Evolutionary conservation across 2,329 filamentous ascomycete genomes (phyloP).

Genomic region (Botrytis pseudocinerea): DNA sequence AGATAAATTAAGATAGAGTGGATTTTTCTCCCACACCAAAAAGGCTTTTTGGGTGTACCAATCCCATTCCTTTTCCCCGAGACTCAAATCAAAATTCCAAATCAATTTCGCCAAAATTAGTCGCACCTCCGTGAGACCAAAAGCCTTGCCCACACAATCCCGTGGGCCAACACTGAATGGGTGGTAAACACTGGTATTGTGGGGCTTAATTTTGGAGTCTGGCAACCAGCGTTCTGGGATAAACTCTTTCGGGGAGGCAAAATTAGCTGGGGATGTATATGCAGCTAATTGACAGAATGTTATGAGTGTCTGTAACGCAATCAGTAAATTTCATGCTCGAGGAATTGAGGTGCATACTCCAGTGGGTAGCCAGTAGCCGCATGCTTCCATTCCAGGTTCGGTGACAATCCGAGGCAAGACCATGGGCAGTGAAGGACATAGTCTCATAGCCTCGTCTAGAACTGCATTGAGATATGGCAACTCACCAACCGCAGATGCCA

Average conservation of each 20-base stretch:
- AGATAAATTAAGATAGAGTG: not conserved
- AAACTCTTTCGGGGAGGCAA: not conserved
- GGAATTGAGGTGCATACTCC: not conserved
- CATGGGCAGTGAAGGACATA: not conserved
- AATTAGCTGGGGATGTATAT: not conserved
- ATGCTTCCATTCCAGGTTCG: constrained; percentile 14
- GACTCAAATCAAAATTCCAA: not conserved
- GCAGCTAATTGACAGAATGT: not conserved
- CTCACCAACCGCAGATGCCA: not conserved
- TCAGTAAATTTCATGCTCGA: too few relatives aligned
- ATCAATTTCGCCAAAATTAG: not conserved
- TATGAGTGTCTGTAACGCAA: not conserved
- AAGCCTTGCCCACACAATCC: not conserved
- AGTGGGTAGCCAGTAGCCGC: constrained; percentile 1
- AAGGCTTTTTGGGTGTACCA: not conserved
- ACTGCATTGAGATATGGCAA: not conserved
- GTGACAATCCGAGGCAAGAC: constrained; percentile 6
- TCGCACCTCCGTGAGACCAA: not conserved
- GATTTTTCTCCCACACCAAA: not conserved
- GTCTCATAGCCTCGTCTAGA: constrained; percentile 8
- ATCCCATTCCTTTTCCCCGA: not conserved
- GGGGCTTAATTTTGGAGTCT: not conserved
- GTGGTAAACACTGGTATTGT: not conserved
- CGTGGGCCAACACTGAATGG: not conserved
- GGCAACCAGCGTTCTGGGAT: not conserved